Base-by-base conservation (phyloP, 163 green algal genomes). In the Coccomyxa subellipsoidea region DNA sequence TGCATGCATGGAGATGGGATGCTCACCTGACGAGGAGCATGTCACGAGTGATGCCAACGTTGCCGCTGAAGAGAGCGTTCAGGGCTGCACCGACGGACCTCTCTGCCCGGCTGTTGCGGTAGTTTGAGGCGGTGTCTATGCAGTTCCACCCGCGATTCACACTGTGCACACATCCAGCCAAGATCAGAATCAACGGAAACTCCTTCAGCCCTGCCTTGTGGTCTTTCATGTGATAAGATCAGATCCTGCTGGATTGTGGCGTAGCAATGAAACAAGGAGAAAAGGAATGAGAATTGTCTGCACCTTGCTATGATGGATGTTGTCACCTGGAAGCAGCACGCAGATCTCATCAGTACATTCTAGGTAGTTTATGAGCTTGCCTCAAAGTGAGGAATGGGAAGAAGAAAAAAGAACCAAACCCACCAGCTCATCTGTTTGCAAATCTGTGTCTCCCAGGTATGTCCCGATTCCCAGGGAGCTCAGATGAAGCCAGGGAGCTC, bases 101-200 rank as follows among this genome's bases (percentile, higher is more conserved):
- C 86, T 96, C 92, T 1, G 82, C 87, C 0, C 83, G 81, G 4
- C 92, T 91, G 12, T 80, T 76, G 10, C 92, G 89, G 84, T 96
- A 96, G 84, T 93, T 95, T 81, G 84, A 86, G n/a, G 92, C 92
- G 81, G 91, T 95, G 85, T 96, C 93, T 31, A 96, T 94, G 5
- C 96, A 90, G 79, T 96, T 96, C 86, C 86, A 94, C 38, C 92
- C 91, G 8, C 85, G 81, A n/a, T 86, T 70, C 18, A 92, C 79
- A n/a, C 80, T 82, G 66, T 34, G 4, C 27, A 66, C n/a, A n/a
- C n/a, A n/a, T n/a, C n/a, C n/a, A n/a, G n/a, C n/a, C n/a, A n/a
- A n/a, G n/a, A n/a, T n/a, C n/a, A n/a, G n/a, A n/a, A n/a, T n/a
- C n/a, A n/a, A n/a, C n/a, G n/a, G n/a, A n/a, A n/a, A n/a, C n/a